phyloP scores from a whole-genome alignment of 2,329 filamentous ascomycete genomes.

The Graphilbum fragrans region DNA sequence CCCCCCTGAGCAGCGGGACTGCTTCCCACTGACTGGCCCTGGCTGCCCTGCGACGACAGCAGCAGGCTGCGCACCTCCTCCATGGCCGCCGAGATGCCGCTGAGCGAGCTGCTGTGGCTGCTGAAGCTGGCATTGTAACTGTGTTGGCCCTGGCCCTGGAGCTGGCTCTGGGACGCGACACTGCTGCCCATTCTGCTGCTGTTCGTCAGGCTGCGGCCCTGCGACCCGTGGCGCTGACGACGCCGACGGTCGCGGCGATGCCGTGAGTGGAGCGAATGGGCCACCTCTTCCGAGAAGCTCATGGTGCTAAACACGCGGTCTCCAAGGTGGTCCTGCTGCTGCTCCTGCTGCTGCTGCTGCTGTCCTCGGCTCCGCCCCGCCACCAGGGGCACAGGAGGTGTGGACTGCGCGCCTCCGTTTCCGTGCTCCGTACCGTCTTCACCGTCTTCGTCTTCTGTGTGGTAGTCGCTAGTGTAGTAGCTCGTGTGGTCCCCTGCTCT shows the following conservation, averaged over 20 bases:
- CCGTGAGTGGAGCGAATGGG: constrained; percentile 6
- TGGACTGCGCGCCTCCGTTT: not conserved
- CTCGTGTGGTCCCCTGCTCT: not conserved
- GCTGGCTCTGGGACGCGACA: not conserved
- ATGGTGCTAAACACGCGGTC: not conserved
- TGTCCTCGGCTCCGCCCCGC: no score
- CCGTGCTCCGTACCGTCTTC: not conserved
- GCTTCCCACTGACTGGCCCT: no score
- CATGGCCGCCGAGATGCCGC: constrained; percentile 11
- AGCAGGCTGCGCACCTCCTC: constrained; percentile 10
- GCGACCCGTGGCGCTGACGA: not conserved
- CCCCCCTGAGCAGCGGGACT: no score
- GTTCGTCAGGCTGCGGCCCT: not conserved
- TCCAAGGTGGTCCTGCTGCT: no score
- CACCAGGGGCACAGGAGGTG: no score
- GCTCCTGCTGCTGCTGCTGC: no score
- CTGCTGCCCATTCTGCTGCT: not conserved
- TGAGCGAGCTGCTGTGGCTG: constrained; percentile 3
- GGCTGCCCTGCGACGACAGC: not conserved
- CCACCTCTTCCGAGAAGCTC: constrained; percentile 8
- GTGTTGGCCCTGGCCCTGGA: no score
- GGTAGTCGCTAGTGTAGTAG: not conserved
- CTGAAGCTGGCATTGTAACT: no score
- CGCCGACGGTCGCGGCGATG: not conserved
- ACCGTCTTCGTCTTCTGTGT: not conserved